These are phyloP conservation scores for Globisporangium canariense DNA, from an alignment of 352 stramenopile species.

Conservation along the genomic window DNA sequence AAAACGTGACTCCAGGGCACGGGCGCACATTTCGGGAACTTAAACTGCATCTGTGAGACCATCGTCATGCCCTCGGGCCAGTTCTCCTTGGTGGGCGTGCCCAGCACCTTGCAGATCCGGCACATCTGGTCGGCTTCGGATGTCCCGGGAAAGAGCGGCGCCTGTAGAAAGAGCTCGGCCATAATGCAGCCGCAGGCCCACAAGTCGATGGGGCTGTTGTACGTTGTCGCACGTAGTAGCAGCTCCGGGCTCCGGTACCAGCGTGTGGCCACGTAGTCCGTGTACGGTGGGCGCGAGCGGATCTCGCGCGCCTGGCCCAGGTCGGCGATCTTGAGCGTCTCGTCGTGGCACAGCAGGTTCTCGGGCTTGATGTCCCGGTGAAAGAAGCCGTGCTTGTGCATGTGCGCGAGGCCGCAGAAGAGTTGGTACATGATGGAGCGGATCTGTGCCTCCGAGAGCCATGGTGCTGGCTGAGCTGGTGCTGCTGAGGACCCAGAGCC, in stretches of 20 bases:
- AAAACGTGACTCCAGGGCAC: slow-evolving; percentile 69
- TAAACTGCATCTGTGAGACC: slow-evolving; percentile 89
- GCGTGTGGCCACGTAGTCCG: slow-evolving; percentile 72
- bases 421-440: slow-evolving; percentile 79
- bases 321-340: slow-evolving; percentile 74
- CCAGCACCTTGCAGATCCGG: slow-evolving; percentile 93
- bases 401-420: slow-evolving; percentile 69
- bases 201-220: slow-evolving; percentile 81
- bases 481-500: slow-evolving; percentile 5
- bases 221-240: slow-evolving; percentile 55
- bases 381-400: slow-evolving; percentile 85
- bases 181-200: slow-evolving; percentile 83
- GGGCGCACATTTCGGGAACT: slow-evolving; percentile 86
- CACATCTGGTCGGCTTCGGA: slow-evolving; percentile 96
- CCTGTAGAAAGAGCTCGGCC: slow-evolving; percentile 71
- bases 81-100: slow-evolving; percentile 80
- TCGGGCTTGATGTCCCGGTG: slow-evolving; percentile 83
- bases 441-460: slow-evolving; percentile 63
- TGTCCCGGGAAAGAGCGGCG: slow-evolving; percentile 76
- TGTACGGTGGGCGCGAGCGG: slow-evolving; percentile 61
- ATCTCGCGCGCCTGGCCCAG: slow-evolving; percentile 74
- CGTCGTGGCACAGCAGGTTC: slow-evolving; percentile 60
- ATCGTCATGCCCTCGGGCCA: slow-evolving; percentile 91
- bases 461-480: slow-evolving; percentile 10
- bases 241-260: slow-evolving; percentile 82